A percentile compares a stretch with the other conserved stretches of the same genome.
phyloP scores from a whole-genome alignment of 345 rosid species.

The Eucalyptus erythrocorys region DNA sequence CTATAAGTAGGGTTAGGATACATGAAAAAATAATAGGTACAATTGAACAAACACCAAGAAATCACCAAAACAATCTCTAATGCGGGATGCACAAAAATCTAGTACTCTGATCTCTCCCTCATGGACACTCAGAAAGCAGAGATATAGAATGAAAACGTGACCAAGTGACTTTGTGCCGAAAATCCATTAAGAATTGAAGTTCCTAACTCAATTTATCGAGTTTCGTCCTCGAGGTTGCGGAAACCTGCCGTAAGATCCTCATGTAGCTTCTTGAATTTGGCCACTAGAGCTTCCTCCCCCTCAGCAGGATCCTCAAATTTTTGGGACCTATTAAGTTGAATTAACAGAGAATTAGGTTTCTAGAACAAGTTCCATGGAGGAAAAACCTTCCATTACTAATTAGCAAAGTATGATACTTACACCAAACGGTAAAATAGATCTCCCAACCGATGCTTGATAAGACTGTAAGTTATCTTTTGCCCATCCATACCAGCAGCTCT shows the following conservation, averaged over 20 bases:
- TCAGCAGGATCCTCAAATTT: constrained; percentile 99
- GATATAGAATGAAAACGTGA: neutral
- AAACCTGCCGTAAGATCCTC: constrained; percentile 90
- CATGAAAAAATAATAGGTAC: neutral
- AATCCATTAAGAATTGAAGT: neutral
- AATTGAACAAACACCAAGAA: neutral
- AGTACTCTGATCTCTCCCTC: neutral
- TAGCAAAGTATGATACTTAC: constrained; percentile 23
- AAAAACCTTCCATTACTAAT: neutral
- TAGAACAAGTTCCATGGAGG: neutral
- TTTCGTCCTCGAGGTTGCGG: constrained; percentile 93
- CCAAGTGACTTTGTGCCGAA: neutral
- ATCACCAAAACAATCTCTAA: neutral
- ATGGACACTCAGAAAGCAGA: neutral
- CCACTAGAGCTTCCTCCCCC: constrained; percentile 84
- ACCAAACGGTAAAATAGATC: constrained; percentile 93
- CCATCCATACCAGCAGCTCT: constrained; percentile 98
- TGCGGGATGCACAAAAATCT: neutral
- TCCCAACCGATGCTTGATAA: constrained; percentile 94
- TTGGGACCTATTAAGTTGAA: constrained; percentile 55
- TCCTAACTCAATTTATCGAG: constrained; percentile 38
- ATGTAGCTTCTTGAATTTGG: constrained; percentile 70
- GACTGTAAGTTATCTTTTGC: constrained; percentile 84
- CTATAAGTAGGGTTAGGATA: neutral
- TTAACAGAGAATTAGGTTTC: neutral